A percentile compares a stretch with the other conserved stretches of the same genome.
These are phyloP conservation scores for Aspergillus japonicus DNA, from an alignment of 2,329 filamentous ascomycete species.

Conservation along the genomic window DNA sequence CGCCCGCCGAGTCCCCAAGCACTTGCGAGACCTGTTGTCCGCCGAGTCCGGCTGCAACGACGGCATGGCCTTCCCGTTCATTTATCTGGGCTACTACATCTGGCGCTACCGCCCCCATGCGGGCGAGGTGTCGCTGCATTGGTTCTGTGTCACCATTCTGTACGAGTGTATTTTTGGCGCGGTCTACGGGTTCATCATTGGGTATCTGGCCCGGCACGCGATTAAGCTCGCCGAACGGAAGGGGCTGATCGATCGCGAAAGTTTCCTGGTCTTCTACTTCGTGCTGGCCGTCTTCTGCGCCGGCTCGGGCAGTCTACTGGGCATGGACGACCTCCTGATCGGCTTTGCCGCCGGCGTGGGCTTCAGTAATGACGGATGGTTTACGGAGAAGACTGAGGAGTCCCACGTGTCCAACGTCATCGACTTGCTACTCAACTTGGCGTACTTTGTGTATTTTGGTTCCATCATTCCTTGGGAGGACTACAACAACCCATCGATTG, in stretches of 20 bases:
- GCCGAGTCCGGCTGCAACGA: slow-evolving; percentile 99
- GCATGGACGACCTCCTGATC: slow-evolving; percentile 89
- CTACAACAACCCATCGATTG: slow-evolving; percentile 73
- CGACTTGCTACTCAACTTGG: slow-evolving; percentile 91
- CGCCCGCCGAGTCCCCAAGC: slow-evolving; percentile 93
- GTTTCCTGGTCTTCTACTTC: slow-evolving; percentile 98
- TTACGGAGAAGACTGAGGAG: slow-evolving; percentile 95
- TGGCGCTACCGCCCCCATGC: slow-evolving; percentile 75
- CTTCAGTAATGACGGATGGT: slow-evolving; percentile 99
- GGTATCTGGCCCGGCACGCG: slow-evolving; percentile 84
- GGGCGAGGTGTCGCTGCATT: slow-evolving; percentile 72
- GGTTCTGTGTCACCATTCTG: slow-evolving; percentile 83
- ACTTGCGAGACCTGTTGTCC: slow-evolving; percentile 90
- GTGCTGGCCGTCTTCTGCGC: slow-evolving; percentile 94
- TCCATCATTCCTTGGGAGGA: slow-evolving; percentile 95
- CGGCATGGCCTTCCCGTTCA: slow-evolving; percentile 98
- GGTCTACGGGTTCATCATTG: slow-evolving; percentile 80
- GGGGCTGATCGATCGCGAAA: slow-evolving; percentile 90
- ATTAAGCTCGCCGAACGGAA: slow-evolving; percentile 84
- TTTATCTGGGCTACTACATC: slow-evolving; percentile 88
- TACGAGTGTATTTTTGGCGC: slow-evolving; percentile 96
- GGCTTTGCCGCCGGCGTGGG: slow-evolving; percentile 96
- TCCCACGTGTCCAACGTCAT: slow-evolving; percentile 99
- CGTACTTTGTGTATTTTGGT: slow-evolving; percentile 97
- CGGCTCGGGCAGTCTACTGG: slow-evolving; percentile 85